Evolutionary conservation across 495 filamentous ascomycete species (phyloP).

Genomic region (Clavariopsis aquatica): DNA sequence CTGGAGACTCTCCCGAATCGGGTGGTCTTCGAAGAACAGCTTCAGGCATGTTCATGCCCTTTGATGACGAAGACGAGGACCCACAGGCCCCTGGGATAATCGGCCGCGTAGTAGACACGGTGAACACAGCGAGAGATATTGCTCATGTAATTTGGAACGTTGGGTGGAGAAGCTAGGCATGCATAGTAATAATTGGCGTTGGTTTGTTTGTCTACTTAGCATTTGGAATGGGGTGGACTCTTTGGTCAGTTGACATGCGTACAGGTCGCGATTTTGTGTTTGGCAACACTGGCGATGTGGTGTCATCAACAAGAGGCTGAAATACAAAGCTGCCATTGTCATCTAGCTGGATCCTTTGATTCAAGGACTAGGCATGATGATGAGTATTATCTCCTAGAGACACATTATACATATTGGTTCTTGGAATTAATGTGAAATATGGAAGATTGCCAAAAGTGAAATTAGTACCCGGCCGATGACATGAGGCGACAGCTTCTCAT

Average conservation of each 20-base stretch:
- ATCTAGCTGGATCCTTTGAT: background rate
- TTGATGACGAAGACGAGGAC: conserved; percentile 70
- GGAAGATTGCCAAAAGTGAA: background rate
- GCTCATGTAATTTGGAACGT: conserved; percentile 98
- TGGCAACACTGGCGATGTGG: background rate
- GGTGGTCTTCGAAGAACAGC: conserved; percentile 65
- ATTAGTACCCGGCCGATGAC: background rate
- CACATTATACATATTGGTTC: background rate
- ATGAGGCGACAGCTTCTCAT: background rate
- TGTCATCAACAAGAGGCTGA: background rate
- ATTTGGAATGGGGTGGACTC: conserved; percentile 2
- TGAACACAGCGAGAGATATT: conserved; percentile 95
- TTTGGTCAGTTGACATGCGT: background rate
- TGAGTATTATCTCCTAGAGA: background rate
- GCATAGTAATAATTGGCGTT: conserved; percentile 5
- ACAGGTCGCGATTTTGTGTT: conserved; percentile 1
- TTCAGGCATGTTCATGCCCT: conserved; percentile 85
- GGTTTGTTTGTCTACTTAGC: conserved; percentile 6
- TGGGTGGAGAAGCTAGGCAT: conserved; percentile 66
- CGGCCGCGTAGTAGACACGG: conserved; percentile 83
- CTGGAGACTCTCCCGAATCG: conserved; percentile 21
- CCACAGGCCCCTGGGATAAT: conserved; percentile 62
- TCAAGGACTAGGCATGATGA: background rate
- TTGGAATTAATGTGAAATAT: background rate
- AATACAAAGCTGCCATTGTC: background rate